phyloP scores from a whole-genome alignment of 169 alveolate species.

The Plasmodium vivax region DNA sequence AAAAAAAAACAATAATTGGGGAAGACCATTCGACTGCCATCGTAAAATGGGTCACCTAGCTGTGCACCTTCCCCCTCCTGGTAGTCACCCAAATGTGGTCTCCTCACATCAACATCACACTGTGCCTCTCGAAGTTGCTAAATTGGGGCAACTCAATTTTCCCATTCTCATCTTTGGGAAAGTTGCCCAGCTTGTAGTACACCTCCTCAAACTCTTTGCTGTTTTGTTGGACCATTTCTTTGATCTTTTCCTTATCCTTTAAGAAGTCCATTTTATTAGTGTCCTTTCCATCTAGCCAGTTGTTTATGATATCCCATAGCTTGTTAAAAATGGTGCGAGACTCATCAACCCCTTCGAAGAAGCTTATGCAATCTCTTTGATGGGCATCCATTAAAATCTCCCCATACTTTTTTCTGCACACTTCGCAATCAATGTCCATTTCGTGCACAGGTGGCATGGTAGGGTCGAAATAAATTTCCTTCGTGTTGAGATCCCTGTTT shows the following conservation, averaged over 20 bases:
- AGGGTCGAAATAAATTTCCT: slow-evolving; percentile 37
- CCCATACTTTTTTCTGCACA: slow-evolving; percentile 71
- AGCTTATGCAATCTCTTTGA: slow-evolving; percentile 27
- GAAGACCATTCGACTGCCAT: neutral
- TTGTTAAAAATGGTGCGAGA: slow-evolving; percentile 19
- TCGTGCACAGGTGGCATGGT: slow-evolving; percentile 29
- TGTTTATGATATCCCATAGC: slow-evolving; percentile 36
- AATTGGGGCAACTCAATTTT: slow-evolving; percentile 61
- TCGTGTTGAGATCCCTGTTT: slow-evolving; percentile 54
- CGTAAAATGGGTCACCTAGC: neutral
- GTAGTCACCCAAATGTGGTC: neutral
- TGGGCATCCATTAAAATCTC: slow-evolving; percentile 25
- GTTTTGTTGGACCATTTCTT: neutral
- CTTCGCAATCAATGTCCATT: slow-evolving; percentile 40
- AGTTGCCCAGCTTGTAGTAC: slow-evolving; percentile 33
- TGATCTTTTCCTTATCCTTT: neutral
- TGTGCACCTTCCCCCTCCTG: neutral
- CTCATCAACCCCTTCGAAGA: slow-evolving; percentile 58
- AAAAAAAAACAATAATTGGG: neutral
- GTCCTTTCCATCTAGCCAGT: slow-evolving; percentile 59
- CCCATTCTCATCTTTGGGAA: slow-evolving; percentile 53
- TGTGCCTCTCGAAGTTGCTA: neutral
- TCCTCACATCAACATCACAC: slow-evolving; percentile 4
- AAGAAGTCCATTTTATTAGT: slow-evolving; percentile 20
- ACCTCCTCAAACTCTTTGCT: slow-evolving; percentile 27